Base-by-base conservation (phyloP, 2,329 filamentous ascomycete species). In the Exophiala mesophila region DNA sequence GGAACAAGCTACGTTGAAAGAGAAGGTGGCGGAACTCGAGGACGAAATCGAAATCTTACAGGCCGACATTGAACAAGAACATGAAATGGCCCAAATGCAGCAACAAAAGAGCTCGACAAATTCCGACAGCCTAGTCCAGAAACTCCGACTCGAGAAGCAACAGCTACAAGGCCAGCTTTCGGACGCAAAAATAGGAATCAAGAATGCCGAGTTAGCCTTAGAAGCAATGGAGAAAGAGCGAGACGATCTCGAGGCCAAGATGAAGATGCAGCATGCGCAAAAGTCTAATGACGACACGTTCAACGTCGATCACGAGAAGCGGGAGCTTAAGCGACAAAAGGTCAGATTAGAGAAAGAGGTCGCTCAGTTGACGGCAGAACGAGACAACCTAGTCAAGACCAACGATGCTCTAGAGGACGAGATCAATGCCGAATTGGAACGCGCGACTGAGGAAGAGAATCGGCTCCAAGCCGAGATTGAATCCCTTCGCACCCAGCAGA, bases 21-120 rank as follows among this genome's bases (percentile, higher is more conserved):
- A 85, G 52, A 86, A 80, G 59, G 69, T 81, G 2, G 77, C 83
- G 44, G 73, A 74, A 5, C 62, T 89, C 15, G 83, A 89, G 58
- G 84, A 88, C 52, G 85, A 88, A 59, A 72, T 88, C n/a, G 80
- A 86, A 39, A 77, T 86, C 19, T 65, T 89, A 10, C 83, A 88
- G 59, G 70, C 73, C 16, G 76, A 73, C 26, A 63, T 82, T 31
- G 80, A 85, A 36, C 76, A 82, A 46, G 81, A 83, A 59, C 74
- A 74, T 31, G 77, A 82, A 50, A 74, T 77, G 45, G 73, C 74
- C 4, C 75, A 77, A 35, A 68, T 73, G 20, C 73, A 75, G 29
- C 63, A 80, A 30, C 75, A 72, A 53, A 71, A 70, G 47, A 74
- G 78, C 42, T 66, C 82, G 10, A 68, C 70, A n/a, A 78, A 82